Percentiles rank a stretch among this genome's conserved stretches.
Conservation (phyloP, 1,139 yeast species). For the Taphrina populina region DNA sequence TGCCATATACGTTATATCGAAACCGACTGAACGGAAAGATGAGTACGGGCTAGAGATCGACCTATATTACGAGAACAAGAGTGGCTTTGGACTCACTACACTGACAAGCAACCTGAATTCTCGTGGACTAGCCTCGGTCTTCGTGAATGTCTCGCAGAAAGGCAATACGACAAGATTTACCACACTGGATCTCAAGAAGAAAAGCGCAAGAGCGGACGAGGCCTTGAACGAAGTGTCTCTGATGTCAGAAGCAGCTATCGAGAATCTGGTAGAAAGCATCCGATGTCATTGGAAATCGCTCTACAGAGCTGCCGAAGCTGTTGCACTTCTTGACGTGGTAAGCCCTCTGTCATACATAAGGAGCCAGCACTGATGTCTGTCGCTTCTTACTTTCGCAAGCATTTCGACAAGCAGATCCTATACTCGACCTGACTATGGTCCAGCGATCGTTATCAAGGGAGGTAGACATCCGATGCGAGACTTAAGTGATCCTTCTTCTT, state of each 20-base stretch:
- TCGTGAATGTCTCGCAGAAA: slow-evolving; percentile 47
- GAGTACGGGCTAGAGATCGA: slow-evolving; percentile 41
- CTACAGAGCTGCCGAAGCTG: slow-evolving; percentile 52
- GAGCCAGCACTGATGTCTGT: slow-evolving; percentile 40
- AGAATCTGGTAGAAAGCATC: slow-evolving; percentile 43
- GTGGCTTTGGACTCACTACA: slow-evolving; percentile 49
- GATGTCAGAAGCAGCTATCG: slow-evolving; percentile 49
- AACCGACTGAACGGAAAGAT: slow-evolving; percentile 36
- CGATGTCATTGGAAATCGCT: slow-evolving; percentile 45
- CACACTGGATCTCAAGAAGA: slow-evolving; percentile 50
- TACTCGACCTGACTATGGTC: slow-evolving; percentile 46
- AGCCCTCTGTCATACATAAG: slow-evolving; percentile 48
- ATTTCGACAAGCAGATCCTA: not conserved
- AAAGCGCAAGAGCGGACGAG: slow-evolving; percentile 49
- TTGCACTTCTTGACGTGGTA: slow-evolving; percentile 50
- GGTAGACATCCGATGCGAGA: slow-evolving; percentile 84
- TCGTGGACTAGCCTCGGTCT: too few relatives aligned
- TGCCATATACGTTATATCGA: too few relatives aligned
- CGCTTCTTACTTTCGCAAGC: slow-evolving; percentile 35
- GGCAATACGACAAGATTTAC: slow-evolving; percentile 47
- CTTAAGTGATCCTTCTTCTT: slow-evolving; percentile 48
- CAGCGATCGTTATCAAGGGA: slow-evolving; percentile 44
- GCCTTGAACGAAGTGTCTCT: slow-evolving; percentile 49
- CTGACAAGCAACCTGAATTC: not conserved
- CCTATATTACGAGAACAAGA: slow-evolving; percentile 45